Evolutionary conservation across 257 asterid genomes (phyloP), one percentile per base, ranked within the genome.

Genomic region (Solanum pimpinellifolium): DNA sequence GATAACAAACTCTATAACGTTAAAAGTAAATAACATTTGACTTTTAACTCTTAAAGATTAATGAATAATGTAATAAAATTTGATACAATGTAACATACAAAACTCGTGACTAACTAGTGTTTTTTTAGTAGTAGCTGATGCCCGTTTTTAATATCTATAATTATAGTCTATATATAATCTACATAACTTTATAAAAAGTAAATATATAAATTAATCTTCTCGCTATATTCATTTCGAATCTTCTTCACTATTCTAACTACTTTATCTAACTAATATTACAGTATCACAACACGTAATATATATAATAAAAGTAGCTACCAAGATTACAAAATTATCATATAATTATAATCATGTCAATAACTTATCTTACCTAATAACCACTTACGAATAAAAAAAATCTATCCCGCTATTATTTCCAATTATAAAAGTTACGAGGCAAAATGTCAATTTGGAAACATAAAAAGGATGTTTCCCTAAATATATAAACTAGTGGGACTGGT

Each of bases 211-310:
- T 11, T 66, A 25, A 25, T 66, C 27, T 66, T 66, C 9, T 27
- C 18, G 0, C 16, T 68, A 27, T 13, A 68, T 25, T 12, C 21
- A 0, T 68, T 20, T 27, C 0, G 0, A 15, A 68, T 68, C 37
- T 13, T 27, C 0, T 27, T 7, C 14, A 68, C 73, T 27, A 68
- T 27, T 68, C 9, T 13, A 13, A 5, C 9, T 7, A 7, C 6
- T 14, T 69, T 27, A 27, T 69, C 9, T 11, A 0, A 11, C 0
- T 3, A 0, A 0, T 18, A 29, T 14, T 29, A 69, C 1, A 11
- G 6, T 6, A 69, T 29, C 0, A 3, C 37, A 0, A 52, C 1
- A 52, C 4, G 1, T 2, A 5, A 6, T 52, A 52, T 18, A 47
- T 47, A 47, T 2, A 52, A 52, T 52, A 52, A 4, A 52, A 52